Evolutionary conservation across 192 early-diverging fungal species (phyloP), one percentile per base, ranked within the genome.

Genomic region (Coemansia sp.): DNA sequence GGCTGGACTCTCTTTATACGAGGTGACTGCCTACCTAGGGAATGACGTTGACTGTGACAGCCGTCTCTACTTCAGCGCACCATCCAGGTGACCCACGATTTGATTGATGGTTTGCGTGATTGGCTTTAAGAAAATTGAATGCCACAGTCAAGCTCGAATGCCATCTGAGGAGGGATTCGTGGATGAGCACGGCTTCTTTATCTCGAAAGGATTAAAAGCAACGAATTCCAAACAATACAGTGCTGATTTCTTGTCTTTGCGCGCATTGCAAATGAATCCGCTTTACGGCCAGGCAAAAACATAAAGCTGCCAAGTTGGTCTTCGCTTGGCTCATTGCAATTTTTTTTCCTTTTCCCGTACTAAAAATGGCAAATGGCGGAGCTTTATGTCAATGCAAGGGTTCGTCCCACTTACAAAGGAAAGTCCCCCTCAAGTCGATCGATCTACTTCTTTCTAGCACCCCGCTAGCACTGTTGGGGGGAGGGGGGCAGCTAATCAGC

Each of bases 351-450:
- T 33, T 56, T 31, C 0, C 14, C 7, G 6, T 34, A 21, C 24
- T 34, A 56, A 33, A 56, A 56, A 56, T 33, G 16, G 31, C 53
- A 17, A 13, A 33, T 56, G 29, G 53, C 53, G 27, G 53, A 31
- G 53, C 53, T 56, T 56, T 56, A 29, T 56, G 53, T 56, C 24
- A 56, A 56, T 56, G 53, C 24, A 56, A 17, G 46, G 46, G 21
- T 46, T 8, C 45, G n/a, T 19, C 1, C 51, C 9, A 8, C 51
- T 3, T 53, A 53, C 51, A 53, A 53, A 53, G 51, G 51, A 4
- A 29, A 3, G 46, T 21, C 19, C 19, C 13, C 14, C 6, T 16
- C 41, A 13, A 42, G 16, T 41, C 19, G 7, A 10, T 53, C 2
- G 21, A 16, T 31, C 21, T 19, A 6, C 19, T 56, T 56, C 53